Evolutionary conservation across 2,329 filamentous ascomycete genomes (phyloP).

Genomic region (Coniochaeta prunicola): DNA sequence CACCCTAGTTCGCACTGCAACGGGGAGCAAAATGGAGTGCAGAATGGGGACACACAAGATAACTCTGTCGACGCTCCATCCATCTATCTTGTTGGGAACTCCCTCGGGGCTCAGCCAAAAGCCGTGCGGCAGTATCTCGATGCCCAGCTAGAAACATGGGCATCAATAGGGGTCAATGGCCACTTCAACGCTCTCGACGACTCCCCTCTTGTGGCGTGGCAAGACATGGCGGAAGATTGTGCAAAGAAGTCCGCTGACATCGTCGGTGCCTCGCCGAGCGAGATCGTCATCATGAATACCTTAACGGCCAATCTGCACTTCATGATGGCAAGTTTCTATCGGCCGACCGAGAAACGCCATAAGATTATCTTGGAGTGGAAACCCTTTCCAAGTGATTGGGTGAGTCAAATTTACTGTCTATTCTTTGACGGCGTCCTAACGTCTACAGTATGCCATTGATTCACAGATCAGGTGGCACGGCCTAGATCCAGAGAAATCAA

Average conservation of each 20-base stretch:
- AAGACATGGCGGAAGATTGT: constrained; percentile 71
- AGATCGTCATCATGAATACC: constrained; percentile 85
- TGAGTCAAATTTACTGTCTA: constrained; percentile 13
- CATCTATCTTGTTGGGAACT: constrained; percentile 87
- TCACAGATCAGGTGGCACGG: constrained; percentile 71
- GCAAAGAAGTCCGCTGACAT: constrained; percentile 63
- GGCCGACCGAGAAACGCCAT: constrained; percentile 54
- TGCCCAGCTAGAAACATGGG: constrained; percentile 76
- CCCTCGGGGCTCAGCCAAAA: constrained; percentile 75
- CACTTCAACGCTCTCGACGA: constrained; percentile 68
- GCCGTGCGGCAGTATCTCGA: constrained; percentile 58
- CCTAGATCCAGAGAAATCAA: constrained; percentile 56
- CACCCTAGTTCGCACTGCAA: constrained; percentile 5
- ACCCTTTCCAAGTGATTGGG: constrained; percentile 81
- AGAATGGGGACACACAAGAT: background rate
- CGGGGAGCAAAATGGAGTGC: constrained; percentile 2
- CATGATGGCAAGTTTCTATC: constrained; percentile 79
- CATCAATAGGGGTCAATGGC: constrained; percentile 73
- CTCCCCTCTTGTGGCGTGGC: constrained; percentile 63
- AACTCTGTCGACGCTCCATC: constrained; percentile 33
- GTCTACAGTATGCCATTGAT: constrained; percentile 65
- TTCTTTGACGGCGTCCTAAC: background rate
- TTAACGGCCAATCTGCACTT: constrained; percentile 77
- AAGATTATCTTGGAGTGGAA: constrained; percentile 88
- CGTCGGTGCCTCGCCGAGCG: constrained; percentile 63